Base-by-base conservation (phyloP, 768 basidiomycete genomes). In the Suillus luteus region DNA sequence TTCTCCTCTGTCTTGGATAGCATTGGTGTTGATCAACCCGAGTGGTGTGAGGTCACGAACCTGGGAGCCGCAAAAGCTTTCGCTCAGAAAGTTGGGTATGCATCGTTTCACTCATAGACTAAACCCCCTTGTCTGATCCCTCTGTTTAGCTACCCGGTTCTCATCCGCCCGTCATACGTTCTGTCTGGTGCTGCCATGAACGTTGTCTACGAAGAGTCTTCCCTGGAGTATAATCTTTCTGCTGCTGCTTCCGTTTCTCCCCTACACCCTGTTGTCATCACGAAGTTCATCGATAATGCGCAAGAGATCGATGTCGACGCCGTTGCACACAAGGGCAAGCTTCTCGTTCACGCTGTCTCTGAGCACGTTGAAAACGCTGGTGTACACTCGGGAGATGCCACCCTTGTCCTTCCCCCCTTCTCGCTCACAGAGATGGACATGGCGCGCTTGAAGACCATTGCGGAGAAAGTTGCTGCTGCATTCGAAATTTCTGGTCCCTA, bases 101-200 rank as follows among this genome's bases (percentile, higher is more conserved):
- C 6, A 27, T 22, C 24, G 22, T 19, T 54, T 87, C 69, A 73
- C 85, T 81, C n/a, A 1, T 19, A 24, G 17, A 24, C 38, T 17
- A 37, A 17, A 2, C 22, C 22, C 24, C 11, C 27, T 35, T n/a
- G 48, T 65, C 40, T 66, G n/a, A 70, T 52, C 11, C 6, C 54
- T 51, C 10, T 43, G 43, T 37, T 33, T 44, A 92, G 93, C 59
- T 99, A 99, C 76, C 97, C 97, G 6, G 96, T 99, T 66, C 90
- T 99, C 60, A 95, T 99, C 71, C 94, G 97, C 48, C 97, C 97
- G 4, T 99, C 96, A 0, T 99, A 99, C 77, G 96, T 99, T 51
- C 88, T 99, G 31, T 99, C 97, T 10, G 97, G 97, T 59, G 96
- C 97, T 51, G 97, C 97, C 17, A 99, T 99, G 97, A 99, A 97